phyloP scores from a whole-genome alignment of 805 yeast species.

The Yarrowia alimentaria region DNA sequence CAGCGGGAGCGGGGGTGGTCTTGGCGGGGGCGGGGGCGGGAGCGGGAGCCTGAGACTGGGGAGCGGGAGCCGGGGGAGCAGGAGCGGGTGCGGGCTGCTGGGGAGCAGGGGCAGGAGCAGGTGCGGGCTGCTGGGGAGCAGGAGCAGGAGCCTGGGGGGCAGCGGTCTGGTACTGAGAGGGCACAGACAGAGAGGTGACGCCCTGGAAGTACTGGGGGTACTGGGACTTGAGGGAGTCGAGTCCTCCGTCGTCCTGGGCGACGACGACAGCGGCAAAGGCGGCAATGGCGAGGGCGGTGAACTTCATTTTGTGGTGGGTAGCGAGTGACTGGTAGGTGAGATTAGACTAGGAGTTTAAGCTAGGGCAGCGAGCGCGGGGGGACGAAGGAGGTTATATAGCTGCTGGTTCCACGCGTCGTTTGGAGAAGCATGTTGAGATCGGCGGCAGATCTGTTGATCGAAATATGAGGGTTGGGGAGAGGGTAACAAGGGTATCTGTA shows the following conservation, averaged over 20 bases:
- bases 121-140: slow-evolving; percentile 12
- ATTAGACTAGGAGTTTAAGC: slow-evolving; percentile 19
- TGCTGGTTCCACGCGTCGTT: too few relatives aligned
- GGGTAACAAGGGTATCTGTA: too few relatives aligned
- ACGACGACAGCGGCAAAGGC: slow-evolving; percentile 15
- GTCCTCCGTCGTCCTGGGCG: slow-evolving; percentile 27
- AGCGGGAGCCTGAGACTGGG: slow-evolving; percentile 6
- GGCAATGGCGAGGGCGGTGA: slow-evolving; percentile 26
- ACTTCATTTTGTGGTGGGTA: slow-evolving; percentile 8
- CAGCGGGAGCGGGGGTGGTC: slow-evolving; percentile 7
- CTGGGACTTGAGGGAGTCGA: slow-evolving; percentile 24
- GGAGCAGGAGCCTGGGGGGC: slow-evolving; percentile 8
- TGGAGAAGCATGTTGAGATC: too few relatives aligned
- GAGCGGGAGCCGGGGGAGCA: slow-evolving; percentile 15
- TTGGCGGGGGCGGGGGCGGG: slow-evolving; percentile 7
- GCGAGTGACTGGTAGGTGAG: slow-evolving; percentile 26
- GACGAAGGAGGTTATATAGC: too few relatives aligned
- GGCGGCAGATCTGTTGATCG: too few relatives aligned
- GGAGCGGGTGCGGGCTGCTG: slow-evolving; percentile 9
- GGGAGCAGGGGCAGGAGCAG: slow-evolving; percentile 2
- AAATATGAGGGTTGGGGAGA: too few relatives aligned
- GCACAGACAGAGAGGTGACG: slow-evolving; percentile 23
- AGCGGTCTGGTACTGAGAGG: slow-evolving; percentile 19
- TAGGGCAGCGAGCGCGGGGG: slow-evolving; percentile 9
- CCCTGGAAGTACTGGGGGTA: slow-evolving; percentile 22